A percentile compares a stretch with the other conserved stretches of the same genome.
Evolutionary conservation across 2,329 filamentous ascomycete species (phyloP).

Genomic region (Trichoderma sp.): DNA sequence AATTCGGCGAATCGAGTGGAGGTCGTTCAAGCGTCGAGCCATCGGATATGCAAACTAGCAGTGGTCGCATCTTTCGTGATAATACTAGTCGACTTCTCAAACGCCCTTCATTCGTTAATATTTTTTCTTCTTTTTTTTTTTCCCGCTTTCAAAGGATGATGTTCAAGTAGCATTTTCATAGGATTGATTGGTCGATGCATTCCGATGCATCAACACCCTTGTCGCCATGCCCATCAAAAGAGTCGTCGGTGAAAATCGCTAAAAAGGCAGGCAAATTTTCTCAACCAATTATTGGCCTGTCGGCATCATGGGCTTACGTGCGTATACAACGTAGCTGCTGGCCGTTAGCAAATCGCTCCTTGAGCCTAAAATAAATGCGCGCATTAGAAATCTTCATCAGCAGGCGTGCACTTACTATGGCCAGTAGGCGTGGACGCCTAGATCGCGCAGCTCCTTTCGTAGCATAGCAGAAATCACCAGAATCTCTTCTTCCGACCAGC

Average conservation of each 20-base stretch:
- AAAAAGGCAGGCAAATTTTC: not conserved
- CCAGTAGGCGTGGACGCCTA: constrained; percentile 32
- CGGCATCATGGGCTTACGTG: constrained; percentile 19
- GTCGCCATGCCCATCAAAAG: not conserved
- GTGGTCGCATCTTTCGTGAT: not conserved
- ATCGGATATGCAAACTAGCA: not conserved
- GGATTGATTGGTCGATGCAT: not conserved
- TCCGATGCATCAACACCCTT: not conserved
- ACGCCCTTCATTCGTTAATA: not conserved
- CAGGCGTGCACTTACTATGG: constrained; percentile 28
- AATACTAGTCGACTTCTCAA: not conserved
- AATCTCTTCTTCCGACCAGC: constrained; percentile 31
- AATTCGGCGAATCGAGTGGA: not conserved
- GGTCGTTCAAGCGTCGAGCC: not conserved
- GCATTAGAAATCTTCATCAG: not conserved
- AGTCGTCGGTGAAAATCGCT: not conserved
- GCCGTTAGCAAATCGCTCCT: constrained; percentile 11
- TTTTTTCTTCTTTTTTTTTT: not conserved
- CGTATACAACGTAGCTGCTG: constrained; percentile 22
- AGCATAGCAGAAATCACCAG: constrained; percentile 29
- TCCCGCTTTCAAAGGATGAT: not conserved
- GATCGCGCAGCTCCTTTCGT: constrained; percentile 31
- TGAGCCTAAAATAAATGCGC: not conserved
- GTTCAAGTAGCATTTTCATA: not conserved
- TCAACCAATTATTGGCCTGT: not conserved